Evolutionary conservation across 805 yeast genomes (phyloP).

Genomic region (Candida qinlingensis): DNA sequence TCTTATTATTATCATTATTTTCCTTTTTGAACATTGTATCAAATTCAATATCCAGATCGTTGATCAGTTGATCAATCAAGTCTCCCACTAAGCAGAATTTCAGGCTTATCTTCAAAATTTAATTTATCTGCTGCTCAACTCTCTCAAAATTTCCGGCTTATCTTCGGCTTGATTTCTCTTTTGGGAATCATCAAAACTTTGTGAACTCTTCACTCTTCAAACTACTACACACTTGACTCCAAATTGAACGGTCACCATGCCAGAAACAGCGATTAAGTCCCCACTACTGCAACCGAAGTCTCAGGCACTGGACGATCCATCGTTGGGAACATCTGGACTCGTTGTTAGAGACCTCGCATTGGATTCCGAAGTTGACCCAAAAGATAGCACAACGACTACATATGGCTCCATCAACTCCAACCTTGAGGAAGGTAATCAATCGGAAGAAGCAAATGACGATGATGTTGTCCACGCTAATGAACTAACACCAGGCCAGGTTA

Average conservation of each 20-base stretch:
- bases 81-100: too few relatives aligned
- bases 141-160: too few relatives aligned
- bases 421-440: background rate
- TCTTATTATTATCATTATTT: background rate
- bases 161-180: too few relatives aligned
- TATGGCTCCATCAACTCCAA: conserved; percentile 6
- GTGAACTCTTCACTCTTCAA: background rate
- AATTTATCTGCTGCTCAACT: too few relatives aligned
- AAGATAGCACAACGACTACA: background rate
- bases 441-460: background rate
- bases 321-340: conserved; percentile 9
- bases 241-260: background rate
- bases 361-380: conserved; percentile 1
- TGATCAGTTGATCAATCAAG: too few relatives aligned
- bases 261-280: background rate
- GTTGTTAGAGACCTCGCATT: conserved; percentile 7
- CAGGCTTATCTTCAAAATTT: too few relatives aligned
- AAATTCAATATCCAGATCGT: too few relatives aligned
- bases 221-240: background rate
- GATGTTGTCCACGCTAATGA: background rate
- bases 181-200: too few relatives aligned
- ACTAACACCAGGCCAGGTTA: background rate
- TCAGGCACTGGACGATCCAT: conserved; percentile 9
- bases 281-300: conserved; percentile 10
- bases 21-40: background rate